Conservation (phyloP, 2,329 filamentous ascomycete genomes). For the Trichoderma lentiforme region DNA sequence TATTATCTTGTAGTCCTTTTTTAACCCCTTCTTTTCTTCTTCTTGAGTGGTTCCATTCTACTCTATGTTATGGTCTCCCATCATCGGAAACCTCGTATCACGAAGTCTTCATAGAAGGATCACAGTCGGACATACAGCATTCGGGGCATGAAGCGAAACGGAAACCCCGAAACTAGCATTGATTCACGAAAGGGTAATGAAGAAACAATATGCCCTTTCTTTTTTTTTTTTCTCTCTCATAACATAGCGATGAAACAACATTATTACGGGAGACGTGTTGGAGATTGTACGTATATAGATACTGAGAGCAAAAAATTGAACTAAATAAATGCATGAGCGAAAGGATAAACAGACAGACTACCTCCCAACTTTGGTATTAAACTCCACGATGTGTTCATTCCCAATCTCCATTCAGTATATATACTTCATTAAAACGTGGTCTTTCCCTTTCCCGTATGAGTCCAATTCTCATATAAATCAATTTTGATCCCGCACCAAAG, state of each 20-base stretch:
- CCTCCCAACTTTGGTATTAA: neutral
- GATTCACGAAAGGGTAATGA: neutral
- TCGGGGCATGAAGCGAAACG: neutral
- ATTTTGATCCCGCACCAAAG: neutral
- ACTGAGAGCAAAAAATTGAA: neutral
- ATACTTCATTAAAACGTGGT: neutral
- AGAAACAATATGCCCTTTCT: neutral
- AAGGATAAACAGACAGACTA: neutral
- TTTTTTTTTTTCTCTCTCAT: neutral
- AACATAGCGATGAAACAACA: neutral
- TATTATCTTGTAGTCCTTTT: neutral
- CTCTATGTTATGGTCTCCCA: neutral
- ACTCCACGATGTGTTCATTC: neutral
- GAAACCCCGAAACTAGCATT: neutral
- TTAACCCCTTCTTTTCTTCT: neutral
- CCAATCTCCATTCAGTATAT: neutral
- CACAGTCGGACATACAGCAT: neutral
- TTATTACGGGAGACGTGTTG: neutral
- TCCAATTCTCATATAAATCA: neutral
- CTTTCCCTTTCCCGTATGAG: neutral
- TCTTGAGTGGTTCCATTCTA: conserved; percentile 2
- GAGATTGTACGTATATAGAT: neutral
- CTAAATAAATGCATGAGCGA: neutral
- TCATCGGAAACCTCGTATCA: neutral
- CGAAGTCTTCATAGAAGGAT: conserved; percentile 5